A percentile compares a stretch with the other conserved stretches of the same genome.
phyloP scores from a whole-genome alignment of 140 eudicot species.

The Anethum foeniculum region DNA sequence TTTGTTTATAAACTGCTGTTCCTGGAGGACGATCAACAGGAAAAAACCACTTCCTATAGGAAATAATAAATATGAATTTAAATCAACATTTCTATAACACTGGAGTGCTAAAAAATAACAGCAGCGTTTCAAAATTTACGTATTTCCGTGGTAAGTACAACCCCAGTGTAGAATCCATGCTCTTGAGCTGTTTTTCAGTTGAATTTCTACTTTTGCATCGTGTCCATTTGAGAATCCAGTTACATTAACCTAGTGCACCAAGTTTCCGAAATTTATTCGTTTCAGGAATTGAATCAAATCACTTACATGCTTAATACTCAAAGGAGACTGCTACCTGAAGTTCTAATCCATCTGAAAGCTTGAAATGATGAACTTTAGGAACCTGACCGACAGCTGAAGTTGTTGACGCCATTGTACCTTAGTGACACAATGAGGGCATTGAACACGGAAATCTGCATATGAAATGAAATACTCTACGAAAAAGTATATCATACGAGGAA shows the following conservation, averaged over 20 bases:
- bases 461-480: too few relatives aligned
- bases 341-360: conserved; percentile 33
- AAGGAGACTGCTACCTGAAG: conserved; percentile 36
- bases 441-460: background rate
- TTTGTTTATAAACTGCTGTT: conserved; percentile 33
- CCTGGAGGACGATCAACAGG: conserved; percentile 36
- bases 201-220: conserved; percentile 43
- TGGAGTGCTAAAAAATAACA: background rate
- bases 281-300: background rate
- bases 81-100: background rate
- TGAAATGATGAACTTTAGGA: conserved; percentile 15
- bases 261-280: background rate
- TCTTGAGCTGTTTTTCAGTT: conserved; percentile 34
- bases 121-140: conserved; percentile 21
- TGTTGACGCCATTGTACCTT: conserved; percentile 29
- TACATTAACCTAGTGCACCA: conserved; percentile 31
- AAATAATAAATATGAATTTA: conserved; percentile 9
- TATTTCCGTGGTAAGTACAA: conserved; percentile 38
- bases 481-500: too few relatives aligned
- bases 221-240: conserved; percentile 27
- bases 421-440: conserved; percentile 12
- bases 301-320: conserved; percentile 11
- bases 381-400: conserved; percentile 18
- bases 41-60: conserved; percentile 41
- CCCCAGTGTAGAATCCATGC: conserved; percentile 61